Conservation (phyloP, 2,329 filamentous ascomycete species). For the Hymenoscyphus fructigenus region DNA sequence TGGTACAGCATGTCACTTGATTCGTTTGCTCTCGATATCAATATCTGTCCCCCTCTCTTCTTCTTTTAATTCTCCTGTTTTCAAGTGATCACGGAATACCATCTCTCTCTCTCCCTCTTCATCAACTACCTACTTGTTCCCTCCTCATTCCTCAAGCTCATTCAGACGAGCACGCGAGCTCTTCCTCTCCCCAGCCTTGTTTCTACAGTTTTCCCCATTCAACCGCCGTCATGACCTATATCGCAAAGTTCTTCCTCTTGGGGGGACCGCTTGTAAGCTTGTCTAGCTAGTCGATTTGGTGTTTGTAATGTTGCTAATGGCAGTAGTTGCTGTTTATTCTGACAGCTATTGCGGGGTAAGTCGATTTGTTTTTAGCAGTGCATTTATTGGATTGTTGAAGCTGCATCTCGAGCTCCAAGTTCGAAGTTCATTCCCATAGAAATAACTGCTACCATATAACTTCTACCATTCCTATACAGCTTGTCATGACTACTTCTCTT, state of each 20-base stretch:
- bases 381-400: too few relatives aligned
- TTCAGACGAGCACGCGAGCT: neutral
- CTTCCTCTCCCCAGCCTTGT: neutral
- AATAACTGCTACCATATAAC: neutral
- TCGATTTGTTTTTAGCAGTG: neutral
- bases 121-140: neutral
- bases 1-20: constrained; percentile 4
- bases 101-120: neutral
- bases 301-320: constrained; percentile 15
- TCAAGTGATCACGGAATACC: neutral
- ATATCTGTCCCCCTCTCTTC: neutral
- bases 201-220: neutral
- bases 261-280: constrained; percentile 29
- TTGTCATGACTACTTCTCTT: neutral
- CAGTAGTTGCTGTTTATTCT: constrained; percentile 28
- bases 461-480: neutral
- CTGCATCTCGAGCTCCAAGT: too few relatives aligned
- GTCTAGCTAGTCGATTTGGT: neutral
- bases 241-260: constrained; percentile 19
- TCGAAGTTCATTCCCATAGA: too few relatives aligned
- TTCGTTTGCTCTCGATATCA: neutral
- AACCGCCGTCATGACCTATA: constrained; percentile 16
- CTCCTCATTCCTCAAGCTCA: neutral
- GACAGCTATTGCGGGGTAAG: constrained; percentile 33
- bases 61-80: neutral